Evolutionary conservation across 2,329 filamentous ascomycete species (phyloP).

Genomic region (Apiospora rasikravindrae): DNA sequence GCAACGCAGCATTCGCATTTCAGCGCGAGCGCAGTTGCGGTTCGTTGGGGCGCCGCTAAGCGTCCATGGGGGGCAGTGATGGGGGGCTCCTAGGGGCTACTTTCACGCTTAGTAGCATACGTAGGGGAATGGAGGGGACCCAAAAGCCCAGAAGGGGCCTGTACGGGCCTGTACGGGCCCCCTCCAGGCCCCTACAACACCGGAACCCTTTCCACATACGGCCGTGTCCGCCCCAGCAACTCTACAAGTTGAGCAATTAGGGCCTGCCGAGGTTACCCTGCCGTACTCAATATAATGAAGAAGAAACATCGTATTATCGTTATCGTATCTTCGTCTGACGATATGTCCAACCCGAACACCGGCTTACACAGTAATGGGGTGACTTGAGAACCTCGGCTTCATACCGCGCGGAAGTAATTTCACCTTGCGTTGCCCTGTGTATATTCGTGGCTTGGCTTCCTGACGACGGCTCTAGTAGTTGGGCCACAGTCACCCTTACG

Average conservation of each 20-base stretch:
- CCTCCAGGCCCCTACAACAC: neutral
- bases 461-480: neutral
- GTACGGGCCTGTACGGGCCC: neutral
- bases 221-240: slow-evolving; percentile 9
- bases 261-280: slow-evolving; percentile 4
- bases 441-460: neutral
- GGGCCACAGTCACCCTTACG: neutral
- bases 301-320: neutral
- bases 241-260: neutral
- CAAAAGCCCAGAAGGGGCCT: neutral
- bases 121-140: neutral
- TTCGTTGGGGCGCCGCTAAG: slow-evolving; percentile 14
- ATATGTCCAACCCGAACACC: neutral
- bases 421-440: neutral
- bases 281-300: neutral
- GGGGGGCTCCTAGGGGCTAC: neutral
- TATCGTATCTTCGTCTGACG: slow-evolving; percentile 5
- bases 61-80: neutral
- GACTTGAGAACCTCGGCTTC: neutral
- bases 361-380: neutral
- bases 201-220: neutral
- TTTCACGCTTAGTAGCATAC: neutral
- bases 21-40: neutral
- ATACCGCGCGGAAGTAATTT: neutral
- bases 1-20: neutral